Percentiles rank a stretch among this genome's conserved stretches.
Conservation (phyloP, 805 yeast genomes). For the Candida stauntonica region DNA sequence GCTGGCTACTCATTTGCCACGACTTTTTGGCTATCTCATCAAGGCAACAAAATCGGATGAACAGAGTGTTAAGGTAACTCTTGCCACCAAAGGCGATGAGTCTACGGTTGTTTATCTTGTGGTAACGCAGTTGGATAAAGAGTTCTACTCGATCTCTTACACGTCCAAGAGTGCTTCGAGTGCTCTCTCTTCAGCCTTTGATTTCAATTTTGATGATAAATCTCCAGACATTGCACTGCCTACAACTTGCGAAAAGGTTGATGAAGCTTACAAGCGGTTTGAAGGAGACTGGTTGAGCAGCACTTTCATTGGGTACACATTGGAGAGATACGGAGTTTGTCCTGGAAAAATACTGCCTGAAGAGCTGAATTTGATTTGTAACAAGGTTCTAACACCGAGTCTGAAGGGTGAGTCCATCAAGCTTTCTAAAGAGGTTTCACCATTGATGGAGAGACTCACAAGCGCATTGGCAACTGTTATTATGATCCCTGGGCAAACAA, state of each 20-base stretch:
- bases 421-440: not conserved
- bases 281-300: constrained; percentile 1
- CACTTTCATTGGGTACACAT: constrained; percentile 2
- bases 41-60: not conserved
- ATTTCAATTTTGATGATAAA: not conserved
- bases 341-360: constrained; percentile 1
- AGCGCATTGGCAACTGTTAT: not conserved
- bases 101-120: not conserved
- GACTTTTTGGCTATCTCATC: constrained; percentile 5
- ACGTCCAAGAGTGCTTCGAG: not conserved
- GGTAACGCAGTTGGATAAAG: not conserved
- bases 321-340: not conserved
- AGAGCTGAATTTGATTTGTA: constrained; percentile 1
- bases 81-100: not conserved
- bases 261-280: constrained; percentile 1
- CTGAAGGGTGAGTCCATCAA: not conserved
- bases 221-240: constrained; percentile 2
- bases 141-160: not conserved
- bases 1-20: constrained; percentile 7
- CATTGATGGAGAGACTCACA: not conserved
- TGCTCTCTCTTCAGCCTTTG: not conserved
- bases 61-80: not conserved
- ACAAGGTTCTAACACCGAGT: not conserved
- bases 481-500: constrained; percentile 1
- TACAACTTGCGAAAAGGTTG: constrained; percentile 1